Conservation (phyloP, 345 rosid species). For the Brassica cretica region DNA sequence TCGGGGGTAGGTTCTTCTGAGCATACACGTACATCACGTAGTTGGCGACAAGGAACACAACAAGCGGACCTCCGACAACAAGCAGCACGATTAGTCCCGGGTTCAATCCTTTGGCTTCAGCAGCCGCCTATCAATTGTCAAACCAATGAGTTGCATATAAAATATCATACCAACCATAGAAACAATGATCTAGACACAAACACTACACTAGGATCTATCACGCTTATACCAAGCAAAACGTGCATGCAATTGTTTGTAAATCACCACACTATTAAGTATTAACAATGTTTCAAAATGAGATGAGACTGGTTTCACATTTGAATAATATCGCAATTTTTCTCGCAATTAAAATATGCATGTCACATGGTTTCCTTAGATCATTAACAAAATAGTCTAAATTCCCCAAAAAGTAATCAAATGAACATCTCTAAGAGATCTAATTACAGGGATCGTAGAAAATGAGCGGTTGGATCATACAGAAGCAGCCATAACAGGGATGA, state of each 20-base stretch:
- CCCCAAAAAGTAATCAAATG: not conserved
- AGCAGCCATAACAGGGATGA: not conserved
- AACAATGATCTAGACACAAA: not conserved
- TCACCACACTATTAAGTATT: slow-evolving; percentile 5
- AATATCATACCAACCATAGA: slow-evolving; percentile 4
- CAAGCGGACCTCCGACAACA: slow-evolving; percentile 51
- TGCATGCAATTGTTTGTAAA: not conserved
- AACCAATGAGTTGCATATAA: not conserved
- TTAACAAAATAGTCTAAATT: slow-evolving; percentile 7
- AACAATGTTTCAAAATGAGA: not conserved
- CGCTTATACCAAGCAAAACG: not conserved
- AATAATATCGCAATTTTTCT: not conserved
- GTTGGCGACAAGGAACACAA: slow-evolving; percentile 62
- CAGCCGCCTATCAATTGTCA: slow-evolving; percentile 30
- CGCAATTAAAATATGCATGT: not conserved
- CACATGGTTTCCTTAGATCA: not conserved
- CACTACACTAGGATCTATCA: not conserved
- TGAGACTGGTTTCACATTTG: not conserved
- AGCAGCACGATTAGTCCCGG: slow-evolving; percentile 74
- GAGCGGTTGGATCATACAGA: not conserved
- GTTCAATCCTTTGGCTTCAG: slow-evolving; percentile 57
- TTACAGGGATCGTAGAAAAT: slow-evolving; percentile 8
- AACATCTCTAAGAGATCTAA: not conserved
- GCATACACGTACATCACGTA: slow-evolving; percentile 58
- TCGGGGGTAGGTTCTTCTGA: slow-evolving; percentile 66